Base-by-base conservation (phyloP, 2,329 filamentous ascomycete species). In the Stagonosporopsis rhizophila region DNA sequence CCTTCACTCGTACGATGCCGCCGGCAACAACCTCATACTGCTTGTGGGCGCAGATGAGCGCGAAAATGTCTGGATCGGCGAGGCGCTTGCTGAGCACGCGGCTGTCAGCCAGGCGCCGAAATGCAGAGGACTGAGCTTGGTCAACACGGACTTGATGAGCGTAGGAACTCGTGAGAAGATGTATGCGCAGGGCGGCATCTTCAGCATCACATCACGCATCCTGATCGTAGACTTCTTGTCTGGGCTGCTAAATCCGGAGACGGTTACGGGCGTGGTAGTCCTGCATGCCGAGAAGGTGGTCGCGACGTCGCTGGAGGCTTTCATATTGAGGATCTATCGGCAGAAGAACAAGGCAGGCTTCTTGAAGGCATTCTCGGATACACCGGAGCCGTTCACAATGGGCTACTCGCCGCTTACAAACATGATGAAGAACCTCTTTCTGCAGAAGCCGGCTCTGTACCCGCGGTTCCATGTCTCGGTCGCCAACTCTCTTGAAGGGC, bases 11-110 rank as follows among this genome's bases (percentile, higher is more conserved):
- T 97, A 97, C 78, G 95, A 99, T 83, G 93, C 92, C 1, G 92
- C 92, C 3, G 95, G 95, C 14, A 96, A 95, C 78, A 98, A 96
- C 71, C 81, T 99, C 51, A 88, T 99, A 44, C 82, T 99, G 40
- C 79, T 99, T 19, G 87, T 98, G 38, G 93, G 92, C 9, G 93
- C 95, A 32, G 90, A 95, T 58, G 92, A 97, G 30, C 87, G 91
- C 57, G 95, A 99, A 73, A 97, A 97, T 85, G 88, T 89, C 52
- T 98, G 94, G 93, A 92, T 99, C 58, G 95, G 95, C 65, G 95
- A 98, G 80, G 91, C 92, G 27, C 81, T 99, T 72, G 95, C 95
- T 22, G 95, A 99, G 78, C 93, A 98, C 79, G 93, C 93, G 72
- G 92, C 92, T 60, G 87, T 96, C 73, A 97, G 92, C 80, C 88